A percentile compares a stretch with the other conserved stretches of the same genome.
phyloP scores from a whole-genome alignment of 2,329 filamentous ascomycete genomes.

The Colletotrichum horii region DNA sequence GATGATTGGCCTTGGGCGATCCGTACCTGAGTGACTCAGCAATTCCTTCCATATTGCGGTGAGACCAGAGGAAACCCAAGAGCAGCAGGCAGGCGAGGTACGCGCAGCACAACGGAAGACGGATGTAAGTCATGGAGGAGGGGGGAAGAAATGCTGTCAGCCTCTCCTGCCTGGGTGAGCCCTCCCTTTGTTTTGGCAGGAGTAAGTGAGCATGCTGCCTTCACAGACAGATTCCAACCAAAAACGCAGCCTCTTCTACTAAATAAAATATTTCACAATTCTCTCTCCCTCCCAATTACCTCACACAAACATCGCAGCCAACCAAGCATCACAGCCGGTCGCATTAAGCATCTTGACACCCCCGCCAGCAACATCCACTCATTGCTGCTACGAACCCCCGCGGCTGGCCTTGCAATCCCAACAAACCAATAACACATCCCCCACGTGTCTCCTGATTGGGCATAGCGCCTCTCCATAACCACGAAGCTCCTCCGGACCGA shows the following conservation, averaged over 20 bases:
- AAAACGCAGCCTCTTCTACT: not conserved
- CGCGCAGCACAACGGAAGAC: not conserved
- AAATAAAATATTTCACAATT: not conserved
- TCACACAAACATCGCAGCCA: not conserved
- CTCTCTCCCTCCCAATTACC: not conserved
- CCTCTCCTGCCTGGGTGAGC: not conserved
- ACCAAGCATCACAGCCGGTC: not conserved
- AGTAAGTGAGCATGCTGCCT: not conserved
- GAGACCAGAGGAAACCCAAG: not conserved
- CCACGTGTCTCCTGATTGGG: slow-evolving; percentile 22
- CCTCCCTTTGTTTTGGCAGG: not conserved
- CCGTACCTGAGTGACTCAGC: not conserved
- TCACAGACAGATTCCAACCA: not conserved
- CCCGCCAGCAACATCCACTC: not conserved
- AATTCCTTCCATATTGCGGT: not conserved
- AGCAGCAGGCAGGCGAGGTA: not conserved
- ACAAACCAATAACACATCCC: slow-evolving; percentile 23
- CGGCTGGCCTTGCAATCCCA: slow-evolving; percentile 8
- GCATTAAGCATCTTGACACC: not conserved
- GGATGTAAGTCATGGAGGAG: not conserved
- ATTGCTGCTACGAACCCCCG: not conserved
- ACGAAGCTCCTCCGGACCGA: slow-evolving; percentile 22
- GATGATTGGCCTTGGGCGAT: not conserved
- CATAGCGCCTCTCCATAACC: slow-evolving; percentile 10
- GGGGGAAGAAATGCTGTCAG: not conserved